Evolutionary conservation across 805 yeast genomes (phyloP).

Genomic region (Nakazawaea pomicola): DNA sequence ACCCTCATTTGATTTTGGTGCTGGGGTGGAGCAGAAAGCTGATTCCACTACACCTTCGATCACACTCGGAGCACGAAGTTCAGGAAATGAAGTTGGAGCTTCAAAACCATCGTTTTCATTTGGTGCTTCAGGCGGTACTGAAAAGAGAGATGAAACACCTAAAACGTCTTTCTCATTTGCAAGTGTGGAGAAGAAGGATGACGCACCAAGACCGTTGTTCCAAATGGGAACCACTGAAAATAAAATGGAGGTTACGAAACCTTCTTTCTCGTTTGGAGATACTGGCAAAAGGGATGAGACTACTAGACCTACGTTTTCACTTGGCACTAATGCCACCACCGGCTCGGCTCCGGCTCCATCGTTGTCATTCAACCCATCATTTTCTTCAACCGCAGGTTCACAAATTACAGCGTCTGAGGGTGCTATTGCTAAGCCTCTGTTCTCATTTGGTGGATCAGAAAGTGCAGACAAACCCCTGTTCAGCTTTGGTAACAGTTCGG

Average conservation of each 20-base stretch:
- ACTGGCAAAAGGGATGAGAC: not conserved
- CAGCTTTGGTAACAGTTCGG: not conserved
- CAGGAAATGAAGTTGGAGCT: not conserved
- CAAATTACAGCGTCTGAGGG: no score
- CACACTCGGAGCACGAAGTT: no score
- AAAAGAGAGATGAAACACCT: not conserved
- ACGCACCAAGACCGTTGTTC: not conserved
- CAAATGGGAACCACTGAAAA: not conserved
- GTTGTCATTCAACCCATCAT: not conserved
- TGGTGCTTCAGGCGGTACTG: not conserved
- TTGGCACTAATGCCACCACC: no score
- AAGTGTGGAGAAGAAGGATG: not conserved
- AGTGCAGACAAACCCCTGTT: not conserved
- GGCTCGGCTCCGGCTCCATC: not conserved
- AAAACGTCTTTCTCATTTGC: not conserved
- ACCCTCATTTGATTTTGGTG: not conserved
- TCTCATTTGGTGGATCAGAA: not conserved
- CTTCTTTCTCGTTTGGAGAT: not conserved
- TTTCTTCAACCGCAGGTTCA: no score
- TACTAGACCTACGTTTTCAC: not conserved
- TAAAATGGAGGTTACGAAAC: not conserved
- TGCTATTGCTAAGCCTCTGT: not conserved
- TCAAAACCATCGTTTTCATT: slow-evolving; percentile 2
- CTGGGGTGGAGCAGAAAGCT: no score
- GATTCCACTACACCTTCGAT: no score